Percentiles rank a stretch among this genome's conserved stretches.
Conservation (phyloP, 129 eudicot genomes). For the Solidago caesia region DNA sequence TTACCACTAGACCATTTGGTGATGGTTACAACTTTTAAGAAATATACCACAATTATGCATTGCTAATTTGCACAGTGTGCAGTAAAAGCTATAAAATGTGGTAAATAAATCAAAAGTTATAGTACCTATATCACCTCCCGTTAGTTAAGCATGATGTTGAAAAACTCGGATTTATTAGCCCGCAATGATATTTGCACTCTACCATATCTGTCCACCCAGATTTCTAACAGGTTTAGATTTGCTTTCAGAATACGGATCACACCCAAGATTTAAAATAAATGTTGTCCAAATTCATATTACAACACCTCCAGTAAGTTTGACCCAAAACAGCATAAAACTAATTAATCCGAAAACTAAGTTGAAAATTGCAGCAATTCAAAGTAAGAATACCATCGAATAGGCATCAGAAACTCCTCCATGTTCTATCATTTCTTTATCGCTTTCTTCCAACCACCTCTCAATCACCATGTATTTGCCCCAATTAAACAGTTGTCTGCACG, state of each 20-base stretch:
- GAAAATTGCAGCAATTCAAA: background rate
- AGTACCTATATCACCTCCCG: too few relatives aligned
- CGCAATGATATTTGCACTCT: too few relatives aligned
- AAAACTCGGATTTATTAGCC: too few relatives aligned
- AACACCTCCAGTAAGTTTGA: background rate
- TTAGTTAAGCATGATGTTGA: too few relatives aligned
- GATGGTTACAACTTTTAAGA: too few relatives aligned
- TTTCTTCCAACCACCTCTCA: background rate
- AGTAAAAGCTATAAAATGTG: too few relatives aligned
- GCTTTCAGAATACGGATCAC: background rate
- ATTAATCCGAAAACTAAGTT: background rate
- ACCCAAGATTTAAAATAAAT: background rate
- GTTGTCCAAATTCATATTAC: background rate
- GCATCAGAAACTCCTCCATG: background rate
- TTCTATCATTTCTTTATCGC: background rate
- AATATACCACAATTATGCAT: too few relatives aligned
- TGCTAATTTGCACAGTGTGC: too few relatives aligned
- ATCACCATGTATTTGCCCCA: background rate
- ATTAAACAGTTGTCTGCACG: background rate
- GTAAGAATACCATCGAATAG: background rate
- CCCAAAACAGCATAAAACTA: background rate
- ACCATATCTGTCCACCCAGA: background rate
- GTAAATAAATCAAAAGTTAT: too few relatives aligned
- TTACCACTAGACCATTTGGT: too few relatives aligned
- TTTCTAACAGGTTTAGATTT: background rate